Evolutionary conservation across 805 yeast genomes (phyloP).

Genomic region (Wickerhamiella australiensis): DNA sequence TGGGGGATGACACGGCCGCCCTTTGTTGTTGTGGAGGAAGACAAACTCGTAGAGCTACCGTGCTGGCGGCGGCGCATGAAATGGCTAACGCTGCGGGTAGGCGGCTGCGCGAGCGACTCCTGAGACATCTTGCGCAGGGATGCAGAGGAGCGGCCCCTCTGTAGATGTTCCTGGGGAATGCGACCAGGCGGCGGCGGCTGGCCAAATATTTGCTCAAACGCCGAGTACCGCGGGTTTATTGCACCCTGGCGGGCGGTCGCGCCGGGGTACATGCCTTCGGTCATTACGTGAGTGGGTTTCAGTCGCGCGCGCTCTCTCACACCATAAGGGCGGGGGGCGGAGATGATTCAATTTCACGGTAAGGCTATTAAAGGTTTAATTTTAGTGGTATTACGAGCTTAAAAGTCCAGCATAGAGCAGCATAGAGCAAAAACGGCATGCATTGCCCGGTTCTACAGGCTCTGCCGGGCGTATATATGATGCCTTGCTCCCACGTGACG

Average conservation of each 20-base stretch:
- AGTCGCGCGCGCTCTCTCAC: no score
- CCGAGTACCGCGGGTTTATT: constrained; percentile 19
- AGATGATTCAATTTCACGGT: no score
- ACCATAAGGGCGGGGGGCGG: no score
- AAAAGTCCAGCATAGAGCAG: no score
- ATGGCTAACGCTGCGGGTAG: constrained; percentile 4
- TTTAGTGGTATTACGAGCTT: no score
- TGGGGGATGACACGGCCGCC: constrained; percentile 25
- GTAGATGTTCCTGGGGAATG: constrained; percentile 12
- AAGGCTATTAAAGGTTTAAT: not conserved
- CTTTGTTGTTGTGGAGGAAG: constrained; percentile 17
- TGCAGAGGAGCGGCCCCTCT: constrained; percentile 8
- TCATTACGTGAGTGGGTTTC: constrained; percentile 12
- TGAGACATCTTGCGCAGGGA: constrained; percentile 1
- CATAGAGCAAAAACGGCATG: no score
- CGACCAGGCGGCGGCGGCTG: constrained; percentile 29
- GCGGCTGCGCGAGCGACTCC: constrained; percentile 2
- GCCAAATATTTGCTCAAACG: constrained; percentile 29
- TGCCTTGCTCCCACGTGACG: constrained; percentile 6
- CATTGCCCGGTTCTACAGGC: no score
- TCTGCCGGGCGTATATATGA: not conserved
- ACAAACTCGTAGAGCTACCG: constrained; percentile 2
- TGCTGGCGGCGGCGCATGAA: constrained; percentile 9
- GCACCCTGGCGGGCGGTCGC: constrained; percentile 6
- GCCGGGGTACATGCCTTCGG: constrained; percentile 12